Evolutionary conservation across 768 basidiomycete genomes (phyloP).

Genomic region (Suillus subalutaceus): DNA sequence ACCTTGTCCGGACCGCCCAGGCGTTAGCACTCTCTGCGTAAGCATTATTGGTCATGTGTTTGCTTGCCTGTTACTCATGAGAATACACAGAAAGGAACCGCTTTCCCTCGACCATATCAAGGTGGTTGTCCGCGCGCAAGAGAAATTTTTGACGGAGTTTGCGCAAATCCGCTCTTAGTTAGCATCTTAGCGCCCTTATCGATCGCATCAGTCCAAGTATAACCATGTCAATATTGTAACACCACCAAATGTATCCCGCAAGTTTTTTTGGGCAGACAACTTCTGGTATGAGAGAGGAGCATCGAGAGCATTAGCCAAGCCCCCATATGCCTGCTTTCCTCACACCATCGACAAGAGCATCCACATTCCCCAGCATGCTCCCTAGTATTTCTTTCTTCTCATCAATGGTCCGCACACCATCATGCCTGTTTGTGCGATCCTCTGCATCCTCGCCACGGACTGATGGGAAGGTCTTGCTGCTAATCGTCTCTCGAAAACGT

Average conservation of each 20-base stretch:
- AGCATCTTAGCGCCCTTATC: background rate
- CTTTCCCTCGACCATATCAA: constrained; percentile 24
- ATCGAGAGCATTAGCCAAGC: constrained; percentile 42
- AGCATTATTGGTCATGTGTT: constrained; percentile 2
- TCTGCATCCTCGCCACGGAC: constrained; percentile 5
- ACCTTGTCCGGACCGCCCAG: constrained; percentile 34
- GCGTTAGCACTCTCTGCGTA: constrained; percentile 29
- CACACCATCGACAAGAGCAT: constrained; percentile 86
- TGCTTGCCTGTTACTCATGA: background rate
- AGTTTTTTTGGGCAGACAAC: background rate
- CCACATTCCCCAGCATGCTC: constrained; percentile 88
- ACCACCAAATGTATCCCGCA: constrained; percentile 3
- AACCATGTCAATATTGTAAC: constrained; percentile 3
- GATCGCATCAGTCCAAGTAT: background rate
- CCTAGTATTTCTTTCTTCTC: constrained; percentile 84
- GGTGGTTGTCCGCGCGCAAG: constrained; percentile 25
- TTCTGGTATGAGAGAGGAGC: background rate
- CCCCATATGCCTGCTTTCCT: constrained; percentile 90
- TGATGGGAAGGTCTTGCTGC: constrained; percentile 1
- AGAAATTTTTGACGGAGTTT: constrained; percentile 30
- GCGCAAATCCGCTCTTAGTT: constrained; percentile 6
- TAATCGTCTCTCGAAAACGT: constrained; percentile 13
- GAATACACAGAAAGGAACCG: constrained; percentile 15
- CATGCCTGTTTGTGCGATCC: constrained; percentile 21
- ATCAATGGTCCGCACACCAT: constrained; percentile 58